Evolutionary conservation across 108 stramenopile genomes (phyloP).

Genomic region (Fragilaria crotonensis): DNA sequence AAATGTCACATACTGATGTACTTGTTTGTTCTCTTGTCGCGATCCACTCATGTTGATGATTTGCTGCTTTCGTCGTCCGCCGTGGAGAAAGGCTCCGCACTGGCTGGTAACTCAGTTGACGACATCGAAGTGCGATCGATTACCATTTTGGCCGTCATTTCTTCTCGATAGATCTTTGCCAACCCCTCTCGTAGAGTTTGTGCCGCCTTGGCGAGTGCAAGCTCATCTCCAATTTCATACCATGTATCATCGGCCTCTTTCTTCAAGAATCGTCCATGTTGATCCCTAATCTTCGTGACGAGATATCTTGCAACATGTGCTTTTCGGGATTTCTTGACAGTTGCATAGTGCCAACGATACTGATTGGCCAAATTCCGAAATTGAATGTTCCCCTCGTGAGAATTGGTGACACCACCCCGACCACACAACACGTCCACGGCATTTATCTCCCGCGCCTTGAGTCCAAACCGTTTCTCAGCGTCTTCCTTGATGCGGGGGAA

Average conservation of each 20-base stretch:
- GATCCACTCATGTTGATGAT: too few relatives aligned
- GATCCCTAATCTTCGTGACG: constrained; percentile 34
- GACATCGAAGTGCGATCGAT: too few relatives aligned
- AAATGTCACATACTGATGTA: too few relatives aligned
- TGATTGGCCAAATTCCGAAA: constrained; percentile 9
- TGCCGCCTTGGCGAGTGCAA: constrained; percentile 30
- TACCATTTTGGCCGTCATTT: too few relatives aligned
- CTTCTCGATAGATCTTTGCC: too few relatives aligned
- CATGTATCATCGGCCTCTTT: constrained; percentile 18
- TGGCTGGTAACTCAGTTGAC: too few relatives aligned
- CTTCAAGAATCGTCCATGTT: constrained; percentile 39
- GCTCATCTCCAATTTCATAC: constrained; percentile 38
- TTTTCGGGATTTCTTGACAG: constrained; percentile 21
- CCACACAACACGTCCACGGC: constrained; percentile 42
- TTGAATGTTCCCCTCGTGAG: constrained; percentile 32
- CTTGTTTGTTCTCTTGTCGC: too few relatives aligned
- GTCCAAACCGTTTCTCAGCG: too few relatives aligned
- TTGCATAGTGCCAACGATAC: constrained; percentile 13
- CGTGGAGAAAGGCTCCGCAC: too few relatives aligned
- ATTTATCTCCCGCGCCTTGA: too few relatives aligned
- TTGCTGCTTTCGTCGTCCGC: too few relatives aligned
- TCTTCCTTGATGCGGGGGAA: too few relatives aligned
- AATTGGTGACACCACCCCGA: constrained; percentile 38
- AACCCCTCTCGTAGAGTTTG: constrained; percentile 46
- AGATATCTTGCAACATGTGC: constrained; percentile 39